Evolutionary conservation across 2,329 filamentous ascomycete species (phyloP), one percentile per base, ranked within the genome.

Genomic region (Penicillium sp.): DNA sequence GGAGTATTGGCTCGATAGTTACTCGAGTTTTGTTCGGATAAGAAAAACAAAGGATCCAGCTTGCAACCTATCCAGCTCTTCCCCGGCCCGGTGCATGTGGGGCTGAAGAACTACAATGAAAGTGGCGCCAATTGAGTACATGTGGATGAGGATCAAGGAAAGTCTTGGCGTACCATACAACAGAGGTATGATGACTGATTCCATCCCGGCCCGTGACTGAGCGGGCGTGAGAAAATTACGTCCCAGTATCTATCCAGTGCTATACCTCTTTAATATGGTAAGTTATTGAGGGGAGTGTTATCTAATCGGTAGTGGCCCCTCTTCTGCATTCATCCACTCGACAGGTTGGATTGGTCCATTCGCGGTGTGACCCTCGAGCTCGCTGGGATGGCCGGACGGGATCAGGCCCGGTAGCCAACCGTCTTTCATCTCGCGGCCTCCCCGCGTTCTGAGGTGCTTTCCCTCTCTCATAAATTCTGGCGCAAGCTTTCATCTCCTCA

Each of bases 331-430:
- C 31, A 31, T 31, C 14, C 12, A n/a, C 49, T 39, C 15, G 10
- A 28, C 17, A 12, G 12, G 20, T 5, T 17, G 5, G 17, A 14
- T 37, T 20, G 12, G 22, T 22, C 37, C 49, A 52, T 52, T 52
- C 49, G 49, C 35, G n/a, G 49, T 11, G 15, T 7, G 20, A 39
- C 49, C 31, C 37, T 39, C 10, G 7, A 52, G 37, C 49, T 52
- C 28, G 51, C 25, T 53, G 51, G 2, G 39, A 20, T 53, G 25
- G 51, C 51, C 51, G 51, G 51, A 38, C 38, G 51, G 51, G 51
- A 53, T 53, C 51, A 53, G 22, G 35, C 37, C 51, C 51, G 51
- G 51, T 53, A 42, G 25, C 51, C 37, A 53, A 43, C 38, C 38
- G 50, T 37, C 22, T 42, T 53, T n/a, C 38, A 35, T 41, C 45